These are phyloP conservation scores for Chaetomiaceae sp. DNA, from an alignment of 2,329 filamentous ascomycete species.

Conservation along the genomic window DNA sequence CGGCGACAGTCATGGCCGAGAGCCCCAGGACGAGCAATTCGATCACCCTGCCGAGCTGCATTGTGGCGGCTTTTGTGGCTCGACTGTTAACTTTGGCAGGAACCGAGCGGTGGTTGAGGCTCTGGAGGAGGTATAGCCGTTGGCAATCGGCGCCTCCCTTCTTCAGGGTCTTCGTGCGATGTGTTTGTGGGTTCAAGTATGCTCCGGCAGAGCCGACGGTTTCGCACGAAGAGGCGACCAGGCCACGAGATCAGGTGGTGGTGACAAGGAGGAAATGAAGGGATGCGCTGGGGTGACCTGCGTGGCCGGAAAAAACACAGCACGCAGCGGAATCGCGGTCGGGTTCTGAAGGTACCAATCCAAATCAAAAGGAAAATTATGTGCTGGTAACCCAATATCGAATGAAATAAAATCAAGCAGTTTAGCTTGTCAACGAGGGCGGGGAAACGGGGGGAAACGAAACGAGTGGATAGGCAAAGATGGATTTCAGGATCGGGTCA, in stretches of 20 bases:
- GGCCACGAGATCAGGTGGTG: background rate
- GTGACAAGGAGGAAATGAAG: conserved; percentile 10
- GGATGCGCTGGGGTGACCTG: conserved; percentile 7
- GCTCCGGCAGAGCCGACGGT: background rate
- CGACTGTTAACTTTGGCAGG: background rate
- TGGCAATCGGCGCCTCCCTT: background rate
- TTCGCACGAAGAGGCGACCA: conserved; percentile 7
- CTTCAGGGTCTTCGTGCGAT: background rate
- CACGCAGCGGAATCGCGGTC: background rate
- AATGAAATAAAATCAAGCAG: too few relatives aligned
- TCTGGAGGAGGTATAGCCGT: background rate
- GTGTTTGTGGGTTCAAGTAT: background rate
- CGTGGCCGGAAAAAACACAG: conserved; percentile 1
- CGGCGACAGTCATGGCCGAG: conserved; percentile 42
- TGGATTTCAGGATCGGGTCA: conserved; percentile 2
- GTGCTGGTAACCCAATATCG: too few relatives aligned
- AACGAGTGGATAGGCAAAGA: conserved; percentile 19
- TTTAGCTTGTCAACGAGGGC: conserved; percentile 11
- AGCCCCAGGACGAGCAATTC: conserved; percentile 47
- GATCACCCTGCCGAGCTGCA: conserved; percentile 44
- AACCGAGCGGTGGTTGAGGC: background rate
- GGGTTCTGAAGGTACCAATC: too few relatives aligned
- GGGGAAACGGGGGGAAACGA: conserved; percentile 15
- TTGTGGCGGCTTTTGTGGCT: conserved; percentile 29
- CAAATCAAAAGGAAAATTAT: too few relatives aligned